Base-by-base conservation (phyloP, 805 yeast species). In the Yamadazyma philogaea region DNA sequence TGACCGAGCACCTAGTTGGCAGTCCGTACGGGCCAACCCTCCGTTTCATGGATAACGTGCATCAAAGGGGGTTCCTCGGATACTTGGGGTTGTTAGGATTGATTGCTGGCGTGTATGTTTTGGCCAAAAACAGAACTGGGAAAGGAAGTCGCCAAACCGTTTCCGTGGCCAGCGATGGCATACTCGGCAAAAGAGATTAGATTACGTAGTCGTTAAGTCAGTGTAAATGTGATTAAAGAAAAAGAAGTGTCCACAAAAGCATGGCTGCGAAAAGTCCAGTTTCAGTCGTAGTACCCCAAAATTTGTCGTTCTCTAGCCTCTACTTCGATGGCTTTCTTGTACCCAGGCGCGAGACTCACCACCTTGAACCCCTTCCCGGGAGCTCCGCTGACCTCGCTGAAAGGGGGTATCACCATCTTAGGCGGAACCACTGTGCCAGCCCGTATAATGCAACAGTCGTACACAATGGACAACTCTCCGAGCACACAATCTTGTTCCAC, bases 381-480 rank as follows among this genome's bases (percentile, higher is more conserved):
- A 2, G 44, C 47, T 0, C 74, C 74, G 11, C 60, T 50, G 2
- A 77, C 81, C 21, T 66, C 58, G 28, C 77, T 66, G 47, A 69
- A 78, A 0, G 82, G 78, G 2, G 84, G 81, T n/a, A 78, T 63
- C 18, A 72, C 68, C 44, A 57, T 56, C 12, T 61, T 63, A 2
- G 66, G 59, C 0, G 80, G 79, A 2, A 79, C 48, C 2, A 49
- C 45, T 0, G 75, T 64, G 11, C 68, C 68, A 38, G 64, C 59
- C 17, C 68, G 65, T 3, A 79, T 61, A 2, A 75, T 46, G 42
- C 79, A 75, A 51, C 82, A 75, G 39, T 79, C 85, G 51, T 76
- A 69, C 11, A 79, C 56, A 1, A 70, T 60, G 7, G 71, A 60
- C 18, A 62, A 50, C 31, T 64, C 57, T 1, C 57, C 64, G 12